Conservation (phyloP, 768 basidiomycete species). For the Kwoniella sp. region DNA sequence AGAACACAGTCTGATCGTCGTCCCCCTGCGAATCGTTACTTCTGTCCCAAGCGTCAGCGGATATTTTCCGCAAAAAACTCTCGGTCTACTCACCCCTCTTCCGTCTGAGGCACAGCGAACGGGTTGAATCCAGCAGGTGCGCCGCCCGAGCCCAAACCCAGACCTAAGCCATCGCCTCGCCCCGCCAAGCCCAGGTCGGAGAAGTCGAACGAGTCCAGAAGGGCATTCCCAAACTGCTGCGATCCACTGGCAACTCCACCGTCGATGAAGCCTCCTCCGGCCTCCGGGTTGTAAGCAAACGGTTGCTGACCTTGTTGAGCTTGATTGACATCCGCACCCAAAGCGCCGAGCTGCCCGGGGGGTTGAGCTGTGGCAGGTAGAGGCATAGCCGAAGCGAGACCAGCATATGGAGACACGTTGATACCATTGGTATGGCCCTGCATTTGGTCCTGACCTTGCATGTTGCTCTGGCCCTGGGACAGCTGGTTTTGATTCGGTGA, state of each 20-base stretch:
- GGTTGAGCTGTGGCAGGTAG: neutral
- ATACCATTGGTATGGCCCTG: neutral
- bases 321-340: neutral
- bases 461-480: neutral
- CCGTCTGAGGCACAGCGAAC: conserved; percentile 46
- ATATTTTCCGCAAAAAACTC: neutral
- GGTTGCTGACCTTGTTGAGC: conserved; percentile 4
- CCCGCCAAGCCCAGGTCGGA: conserved; percentile 7
- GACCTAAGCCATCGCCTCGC: neutral
- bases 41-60: neutral
- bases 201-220: conserved; percentile 36
- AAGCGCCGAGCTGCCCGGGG: neutral
- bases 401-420: conserved; percentile 5
- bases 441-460: neutral
- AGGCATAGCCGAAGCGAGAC: neutral
- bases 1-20: conserved; percentile 46
- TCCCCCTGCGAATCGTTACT: conserved; percentile 25
- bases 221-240: conserved; percentile 24
- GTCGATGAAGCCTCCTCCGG: neutral
- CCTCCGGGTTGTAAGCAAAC: neutral
- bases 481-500: neutral
- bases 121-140: conserved; percentile 39
- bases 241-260: neutral
- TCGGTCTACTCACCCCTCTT: conserved; percentile 30
- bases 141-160: neutral